A percentile compares a stretch with the other conserved stretches of the same genome.
phyloP scores from a whole-genome alignment of 2,329 filamentous ascomycete species.

The Lachnellula cervina region DNA sequence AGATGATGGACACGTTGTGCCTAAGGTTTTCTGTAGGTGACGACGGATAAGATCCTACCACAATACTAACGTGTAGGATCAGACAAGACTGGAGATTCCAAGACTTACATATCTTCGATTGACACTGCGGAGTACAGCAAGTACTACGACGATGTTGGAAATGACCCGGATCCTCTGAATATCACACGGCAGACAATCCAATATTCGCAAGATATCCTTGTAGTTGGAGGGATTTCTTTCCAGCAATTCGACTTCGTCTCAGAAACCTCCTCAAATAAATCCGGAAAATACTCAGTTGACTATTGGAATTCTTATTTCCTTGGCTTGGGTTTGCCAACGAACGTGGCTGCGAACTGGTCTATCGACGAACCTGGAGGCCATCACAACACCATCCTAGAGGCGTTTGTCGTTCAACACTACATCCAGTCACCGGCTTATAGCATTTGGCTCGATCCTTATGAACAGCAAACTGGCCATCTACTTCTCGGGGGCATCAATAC shows the following conservation, averaged over 20 bases:
- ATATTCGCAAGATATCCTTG: background rate
- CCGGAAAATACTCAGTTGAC: background rate
- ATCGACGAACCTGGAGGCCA: background rate
- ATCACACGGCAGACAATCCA: background rate
- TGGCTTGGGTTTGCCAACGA: background rate
- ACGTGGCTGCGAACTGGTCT: background rate
- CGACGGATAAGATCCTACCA: background rate
- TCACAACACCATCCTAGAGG: background rate
- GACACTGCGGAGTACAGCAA: background rate
- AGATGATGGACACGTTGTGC: background rate
- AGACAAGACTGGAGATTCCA: background rate
- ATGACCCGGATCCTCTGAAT: background rate
- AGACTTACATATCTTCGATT: background rate
- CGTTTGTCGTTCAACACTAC: background rate
- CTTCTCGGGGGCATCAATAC: background rate
- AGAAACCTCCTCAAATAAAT: background rate
- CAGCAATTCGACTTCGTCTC: background rate
- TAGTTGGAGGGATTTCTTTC: background rate
- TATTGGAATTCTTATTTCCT: background rate
- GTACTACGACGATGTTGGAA: background rate
- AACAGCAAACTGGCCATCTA: background rate
- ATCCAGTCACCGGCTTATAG: background rate
- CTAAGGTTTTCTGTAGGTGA: background rate
- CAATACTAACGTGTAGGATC: background rate
- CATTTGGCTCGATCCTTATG: background rate